Evolutionary conservation across 305 asterid genomes (phyloP).

Genomic region (Stenogyne calaminthoides): DNA sequence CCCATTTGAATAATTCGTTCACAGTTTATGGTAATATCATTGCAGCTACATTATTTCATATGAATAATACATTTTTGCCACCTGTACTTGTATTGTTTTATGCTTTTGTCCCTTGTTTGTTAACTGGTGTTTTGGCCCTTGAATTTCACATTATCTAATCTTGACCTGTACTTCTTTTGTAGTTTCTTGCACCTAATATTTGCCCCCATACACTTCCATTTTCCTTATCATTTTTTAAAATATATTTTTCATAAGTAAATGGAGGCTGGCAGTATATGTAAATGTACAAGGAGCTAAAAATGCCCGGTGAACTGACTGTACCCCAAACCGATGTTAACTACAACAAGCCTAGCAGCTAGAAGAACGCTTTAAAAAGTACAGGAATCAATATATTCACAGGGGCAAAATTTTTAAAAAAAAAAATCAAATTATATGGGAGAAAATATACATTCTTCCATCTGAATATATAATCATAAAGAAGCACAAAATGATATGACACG

Average conservation of each 20-base stretch:
- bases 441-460: background rate
- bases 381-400: background rate
- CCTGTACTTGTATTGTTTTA: background rate
- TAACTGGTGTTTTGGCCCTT: background rate
- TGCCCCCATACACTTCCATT: background rate
- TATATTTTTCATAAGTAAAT: background rate
- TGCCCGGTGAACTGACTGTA: background rate
- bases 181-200: background rate
- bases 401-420: background rate
- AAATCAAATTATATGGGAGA: background rate
- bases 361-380: background rate
- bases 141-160: background rate
- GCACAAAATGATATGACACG: constrained; percentile 7
- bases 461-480: background rate
- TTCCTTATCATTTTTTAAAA: background rate
- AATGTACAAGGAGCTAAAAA: background rate
- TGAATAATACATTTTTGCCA: background rate
- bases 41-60: constrained; percentile 7
- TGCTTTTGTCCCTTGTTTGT: background rate
- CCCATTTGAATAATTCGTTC: background rate
- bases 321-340: background rate
- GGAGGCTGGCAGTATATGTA: background rate
- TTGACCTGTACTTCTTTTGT: background rate
- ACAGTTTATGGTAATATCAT: background rate
- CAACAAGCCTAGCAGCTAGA: background rate